Base-by-base conservation (phyloP, 2,329 filamentous ascomycete genomes). In the Sporothrix pseudoabietina region DNA sequence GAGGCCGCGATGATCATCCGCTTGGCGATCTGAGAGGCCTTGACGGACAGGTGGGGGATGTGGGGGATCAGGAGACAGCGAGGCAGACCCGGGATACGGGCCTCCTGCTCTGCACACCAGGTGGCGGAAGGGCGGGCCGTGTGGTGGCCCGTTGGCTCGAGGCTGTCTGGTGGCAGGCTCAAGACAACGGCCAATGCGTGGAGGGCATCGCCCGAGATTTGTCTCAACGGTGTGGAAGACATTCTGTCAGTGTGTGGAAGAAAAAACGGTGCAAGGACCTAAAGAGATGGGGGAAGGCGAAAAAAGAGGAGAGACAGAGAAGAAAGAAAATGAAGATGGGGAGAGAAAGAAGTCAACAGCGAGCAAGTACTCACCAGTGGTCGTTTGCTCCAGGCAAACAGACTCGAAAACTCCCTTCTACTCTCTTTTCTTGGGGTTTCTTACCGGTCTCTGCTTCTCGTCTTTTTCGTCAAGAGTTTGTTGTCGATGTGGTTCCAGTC, bases 21-120 rank as follows among this genome's bases (percentile, higher is more conserved):
- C 32, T 75, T 76, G 10, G 71, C 73, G 22, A 76, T 73, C 71
- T 81, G 79, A n/a, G 75, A 76, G 16, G 83, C 71, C 55, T 77
- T 79, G 57, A 81, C 77, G 26, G 79, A 76, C 4, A 83, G 71
- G 6, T 83, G 65, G 1, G 57, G 65, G 1, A 69, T 72, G 0
- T 22, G n/a, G 2, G 73, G 76, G 1, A 41, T n/a, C 12, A 41
- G 74, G 3, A 77, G 59, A 1, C 57, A 14, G 4, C 2, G 16
- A 41, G 74, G 75, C n/a, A 77, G 72, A 4, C 44, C 69, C 4
- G 69, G n/a, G 5, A 74, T 49, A 16, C 59, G 71, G n/a, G 26
- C n/a, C 47, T 68, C 69, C 54, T 77, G 76, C 8, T 72, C 61
- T 8, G 54, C 44, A 16, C 72, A 71, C 76, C 76, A 77, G 4